phyloP scores from a whole-genome alignment of 1,139 yeast genomes.

The Blastobotrys persicus region DNA sequence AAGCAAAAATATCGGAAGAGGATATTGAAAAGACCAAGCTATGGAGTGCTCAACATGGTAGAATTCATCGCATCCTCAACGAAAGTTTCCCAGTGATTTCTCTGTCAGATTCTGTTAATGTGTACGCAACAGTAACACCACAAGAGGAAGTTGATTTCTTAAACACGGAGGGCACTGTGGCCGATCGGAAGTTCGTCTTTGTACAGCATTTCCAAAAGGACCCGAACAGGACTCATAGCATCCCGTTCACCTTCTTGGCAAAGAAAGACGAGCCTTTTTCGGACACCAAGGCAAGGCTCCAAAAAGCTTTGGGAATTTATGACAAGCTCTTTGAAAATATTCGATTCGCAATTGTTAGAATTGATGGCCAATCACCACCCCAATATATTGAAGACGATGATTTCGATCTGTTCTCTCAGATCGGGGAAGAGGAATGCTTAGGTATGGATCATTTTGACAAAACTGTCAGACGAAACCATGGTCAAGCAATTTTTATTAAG shows the following conservation, averaged over 20 bases:
- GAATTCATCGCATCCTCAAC: conserved; percentile 27
- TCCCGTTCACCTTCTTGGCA: conserved; percentile 76
- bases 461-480: conserved; percentile 34
- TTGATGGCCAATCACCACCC: conserved; percentile 27
- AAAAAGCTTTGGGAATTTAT: conserved; percentile 67
- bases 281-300: conserved; percentile 68
- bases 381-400: conserved; percentile 48
- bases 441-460: conserved; percentile 90
- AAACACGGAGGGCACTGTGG: conserved; percentile 19
- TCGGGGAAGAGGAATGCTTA: conserved; percentile 52
- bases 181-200: conserved; percentile 40
- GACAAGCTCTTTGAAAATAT: conserved; percentile 76
- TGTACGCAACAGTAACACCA: conserved; percentile 36
- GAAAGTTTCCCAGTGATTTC: conserved; percentile 28
- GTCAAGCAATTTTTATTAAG: conserved; percentile 57
- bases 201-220: conserved; percentile 79
- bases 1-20: conserved; percentile 49
- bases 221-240: conserved; percentile 71
- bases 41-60: conserved; percentile 48
- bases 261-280: conserved; percentile 52
- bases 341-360: conserved; percentile 50
- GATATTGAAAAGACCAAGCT: conserved; percentile 53
- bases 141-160: conserved; percentile 35
- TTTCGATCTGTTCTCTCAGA: conserved; percentile 53
- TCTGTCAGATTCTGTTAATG: conserved; percentile 26